Evolutionary conservation across 2,329 filamentous ascomycete genomes (phyloP), one percentile per base, ranked within the genome.

Genomic region (Cercospora sp.): DNA sequence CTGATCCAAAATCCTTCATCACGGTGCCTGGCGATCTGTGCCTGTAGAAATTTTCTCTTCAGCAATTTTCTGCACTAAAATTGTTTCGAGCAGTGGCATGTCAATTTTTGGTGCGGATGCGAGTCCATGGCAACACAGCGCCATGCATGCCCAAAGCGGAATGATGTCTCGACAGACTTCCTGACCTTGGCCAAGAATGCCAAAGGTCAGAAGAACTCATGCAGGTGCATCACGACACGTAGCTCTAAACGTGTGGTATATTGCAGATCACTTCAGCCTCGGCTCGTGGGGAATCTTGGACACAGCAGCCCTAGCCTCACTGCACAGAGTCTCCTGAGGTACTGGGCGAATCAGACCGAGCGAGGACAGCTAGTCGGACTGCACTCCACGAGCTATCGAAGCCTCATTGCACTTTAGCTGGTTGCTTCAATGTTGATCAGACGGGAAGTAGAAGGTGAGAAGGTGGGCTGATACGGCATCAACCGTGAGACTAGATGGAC

Each of bases 341-440:
- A 23, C 2, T 26, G 16, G 28, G 28, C 60, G 60, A 62, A 62
- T 62, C 26, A 45, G 12, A 28, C 2, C 1, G 2, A 2, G 6
- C 26, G 1, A 62, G 9, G 23, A 23, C 9, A 3, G 9, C 9
- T 30, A 40, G 33, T 30, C 26, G 13, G 6, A 13, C 45, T 61
- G 59, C 59, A 61, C 59, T 61, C 59, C 59, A 51, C 60, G 10
- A 45, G 12, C 60, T 62, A 62, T 62, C 60, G 20, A 51, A 62
- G 40, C 33, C 40, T 45, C 12, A 16, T 18, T 45, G 28, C 20
- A 20, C 23, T 28, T 31, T 45, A 45, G 23, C 36, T 48, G 10
- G 13, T 28, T n/a, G 5, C 8, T 26, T 16, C 26, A 5, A 51
- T 30, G 40, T 12, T 30, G 60, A 45, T 40, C 60, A 62, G 36